These are phyloP conservation scores for Venturia aucupariae DNA, from an alignment of 2,329 filamentous ascomycete genomes.

Conservation along the genomic window DNA sequence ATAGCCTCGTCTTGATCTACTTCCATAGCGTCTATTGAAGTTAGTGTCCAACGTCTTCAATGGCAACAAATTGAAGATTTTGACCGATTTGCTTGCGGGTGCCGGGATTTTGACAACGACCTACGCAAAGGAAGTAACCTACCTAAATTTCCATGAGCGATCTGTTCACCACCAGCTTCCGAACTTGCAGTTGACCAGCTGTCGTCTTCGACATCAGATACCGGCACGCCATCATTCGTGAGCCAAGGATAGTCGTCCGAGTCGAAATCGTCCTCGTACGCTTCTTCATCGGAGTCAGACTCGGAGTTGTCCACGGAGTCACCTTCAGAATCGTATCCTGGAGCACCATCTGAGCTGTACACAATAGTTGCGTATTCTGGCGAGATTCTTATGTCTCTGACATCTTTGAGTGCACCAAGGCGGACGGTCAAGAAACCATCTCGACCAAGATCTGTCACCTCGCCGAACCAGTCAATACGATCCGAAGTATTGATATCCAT, in stretches of 20 bases:
- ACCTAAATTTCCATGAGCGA: background rate
- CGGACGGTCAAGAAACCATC: constrained; percentile 46
- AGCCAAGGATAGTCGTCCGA: constrained; percentile 7
- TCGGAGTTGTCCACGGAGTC: background rate
- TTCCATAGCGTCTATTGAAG: background rate
- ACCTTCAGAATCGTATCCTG: background rate
- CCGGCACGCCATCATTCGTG: constrained; percentile 6
- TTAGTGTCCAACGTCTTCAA: background rate
- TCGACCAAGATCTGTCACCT: constrained; percentile 44
- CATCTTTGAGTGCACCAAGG: constrained; percentile 41
- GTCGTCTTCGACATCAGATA: background rate
- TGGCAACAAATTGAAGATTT: background rate
- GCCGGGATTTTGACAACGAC: background rate
- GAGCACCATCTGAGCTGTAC: constrained; percentile 7
- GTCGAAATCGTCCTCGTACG: background rate
- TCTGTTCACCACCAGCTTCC: background rate
- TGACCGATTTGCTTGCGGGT: background rate
- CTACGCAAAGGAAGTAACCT: background rate
- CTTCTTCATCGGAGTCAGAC: background rate
- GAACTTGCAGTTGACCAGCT: constrained; percentile 6
- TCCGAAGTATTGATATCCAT: constrained; percentile 17
- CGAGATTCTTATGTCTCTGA: constrained; percentile 40
- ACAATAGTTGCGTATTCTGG: constrained; percentile 42
- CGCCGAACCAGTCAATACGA: constrained; percentile 44
- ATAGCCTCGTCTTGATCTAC: background rate